Percentiles rank a stretch among this genome's conserved stretches.
phyloP scores from a whole-genome alignment of 352 stramenopile genomes.

The Globisporangium megalacanthum region DNA sequence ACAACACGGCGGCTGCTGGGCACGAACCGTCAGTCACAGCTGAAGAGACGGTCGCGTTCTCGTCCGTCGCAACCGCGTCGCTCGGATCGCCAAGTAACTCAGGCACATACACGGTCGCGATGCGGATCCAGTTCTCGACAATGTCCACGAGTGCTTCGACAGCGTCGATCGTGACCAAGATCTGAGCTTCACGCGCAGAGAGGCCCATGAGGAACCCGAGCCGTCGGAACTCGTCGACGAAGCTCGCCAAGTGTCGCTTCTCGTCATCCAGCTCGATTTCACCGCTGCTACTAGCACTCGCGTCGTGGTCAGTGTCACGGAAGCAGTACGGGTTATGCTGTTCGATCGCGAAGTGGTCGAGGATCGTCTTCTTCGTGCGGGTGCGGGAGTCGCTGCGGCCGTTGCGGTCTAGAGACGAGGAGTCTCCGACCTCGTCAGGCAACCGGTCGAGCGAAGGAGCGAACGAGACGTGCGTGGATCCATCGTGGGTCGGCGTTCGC shows the following conservation, averaged over 20 bases:
- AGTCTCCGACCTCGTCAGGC: not conserved
- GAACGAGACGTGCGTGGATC: constrained; percentile 4
- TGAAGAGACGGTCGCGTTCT: not conserved
- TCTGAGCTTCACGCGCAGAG: constrained; percentile 42
- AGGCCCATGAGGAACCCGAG: constrained; percentile 58
- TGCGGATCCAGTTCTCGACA: constrained; percentile 51
- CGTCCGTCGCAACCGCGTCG: not conserved
- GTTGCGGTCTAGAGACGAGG: not conserved
- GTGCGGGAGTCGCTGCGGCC: constrained; percentile 6
- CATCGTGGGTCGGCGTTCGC: constrained; percentile 21
- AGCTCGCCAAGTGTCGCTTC: constrained; percentile 17
- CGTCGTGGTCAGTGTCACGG: constrained; percentile 37
- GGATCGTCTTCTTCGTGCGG: constrained; percentile 50
- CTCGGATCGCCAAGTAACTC: constrained; percentile 25
- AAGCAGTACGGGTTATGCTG: constrained; percentile 74
- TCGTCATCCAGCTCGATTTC: constrained; percentile 16
- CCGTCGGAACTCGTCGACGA: constrained; percentile 42
- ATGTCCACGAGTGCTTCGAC: constrained; percentile 65
- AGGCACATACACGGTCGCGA: constrained; percentile 37
- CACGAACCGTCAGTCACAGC: not conserved
- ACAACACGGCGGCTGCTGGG: not conserved
- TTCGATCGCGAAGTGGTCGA: constrained; percentile 67
- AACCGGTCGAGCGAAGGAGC: not conserved
- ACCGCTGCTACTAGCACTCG: not conserved
- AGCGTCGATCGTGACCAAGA: constrained; percentile 54